These are phyloP conservation scores for Carex pumila DNA, from an alignment of 176 grass and related monocot species.

Conservation along the genomic window DNA sequence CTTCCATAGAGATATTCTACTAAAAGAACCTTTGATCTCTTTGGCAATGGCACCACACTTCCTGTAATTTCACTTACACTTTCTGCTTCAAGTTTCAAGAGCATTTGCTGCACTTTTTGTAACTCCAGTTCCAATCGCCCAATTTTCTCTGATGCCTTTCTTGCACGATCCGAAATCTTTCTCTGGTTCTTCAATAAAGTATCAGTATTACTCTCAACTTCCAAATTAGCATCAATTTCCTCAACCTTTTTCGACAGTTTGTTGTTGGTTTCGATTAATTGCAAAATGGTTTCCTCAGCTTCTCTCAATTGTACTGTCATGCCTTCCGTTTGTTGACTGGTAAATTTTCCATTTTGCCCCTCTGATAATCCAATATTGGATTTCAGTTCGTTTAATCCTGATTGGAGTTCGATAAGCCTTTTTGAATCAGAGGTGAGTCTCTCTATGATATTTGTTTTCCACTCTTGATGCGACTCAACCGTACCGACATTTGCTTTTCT, in stretches of 20 bases:
- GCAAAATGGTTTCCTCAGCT: constrained; percentile 50
- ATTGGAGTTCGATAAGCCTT: constrained; percentile 47
- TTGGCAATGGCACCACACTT: constrained; percentile 28
- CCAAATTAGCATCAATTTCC: constrained; percentile 37
- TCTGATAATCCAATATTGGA: constrained; percentile 36
- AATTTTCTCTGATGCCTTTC: constrained; percentile 83
- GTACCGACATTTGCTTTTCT: neutral
- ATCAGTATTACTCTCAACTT: constrained; percentile 22
- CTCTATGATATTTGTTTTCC: constrained; percentile 70
- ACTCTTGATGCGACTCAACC: constrained; percentile 44
- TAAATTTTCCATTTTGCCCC: constrained; percentile 5
- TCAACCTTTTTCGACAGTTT: constrained; percentile 68
- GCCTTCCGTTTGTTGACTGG: constrained; percentile 32
- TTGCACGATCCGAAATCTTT: constrained; percentile 62
- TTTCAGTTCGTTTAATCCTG: constrained; percentile 53
- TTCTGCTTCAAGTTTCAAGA: constrained; percentile 69
- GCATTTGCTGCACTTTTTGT: constrained; percentile 52
- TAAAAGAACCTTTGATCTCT: constrained; percentile 57
- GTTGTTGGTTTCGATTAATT: constrained; percentile 68
- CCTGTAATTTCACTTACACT: constrained; percentile 28
- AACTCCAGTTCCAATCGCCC: constrained; percentile 62
- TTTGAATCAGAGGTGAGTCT: constrained; percentile 51
- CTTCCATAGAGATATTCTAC: constrained; percentile 81
- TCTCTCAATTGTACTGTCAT: constrained; percentile 53
- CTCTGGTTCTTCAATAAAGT: constrained; percentile 53